Percentiles rank a stretch among this genome's conserved stretches.
Evolutionary conservation across 805 yeast species (phyloP).

Genomic region (Yamadazyma sp.): DNA sequence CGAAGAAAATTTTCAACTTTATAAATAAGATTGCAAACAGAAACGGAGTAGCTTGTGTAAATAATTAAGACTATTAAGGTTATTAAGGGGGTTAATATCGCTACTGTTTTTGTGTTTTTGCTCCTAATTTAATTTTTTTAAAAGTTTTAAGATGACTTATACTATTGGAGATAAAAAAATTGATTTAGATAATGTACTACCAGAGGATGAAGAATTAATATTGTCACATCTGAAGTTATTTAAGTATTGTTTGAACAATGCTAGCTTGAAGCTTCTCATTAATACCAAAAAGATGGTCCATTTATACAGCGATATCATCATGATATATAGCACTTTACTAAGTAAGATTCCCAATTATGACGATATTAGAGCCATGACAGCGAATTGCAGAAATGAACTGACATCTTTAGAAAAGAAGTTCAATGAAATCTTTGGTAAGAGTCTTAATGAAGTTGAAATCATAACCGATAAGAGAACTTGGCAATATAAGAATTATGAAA

Average conservation of each 20-base stretch:
- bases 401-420: constrained; percentile 30
- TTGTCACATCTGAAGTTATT: constrained; percentile 28
- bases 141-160: constrained; percentile 38
- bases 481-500: constrained; percentile 27
- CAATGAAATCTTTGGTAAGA: constrained; percentile 24
- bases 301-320: constrained; percentile 34
- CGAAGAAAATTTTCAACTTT: too few relatives aligned
- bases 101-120: too few relatives aligned
- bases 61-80: too few relatives aligned
- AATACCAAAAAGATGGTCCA: constrained; percentile 32
- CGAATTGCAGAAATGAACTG: constrained; percentile 17
- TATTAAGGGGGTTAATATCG: too few relatives aligned
- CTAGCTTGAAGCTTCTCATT: constrained; percentile 23
- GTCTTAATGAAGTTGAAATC: constrained; percentile 7
- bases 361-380: constrained; percentile 35
- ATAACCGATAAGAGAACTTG: constrained; percentile 15
- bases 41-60: too few relatives aligned
- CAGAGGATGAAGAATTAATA: constrained; percentile 24
- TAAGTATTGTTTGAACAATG: constrained; percentile 31
- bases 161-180: constrained; percentile 35
- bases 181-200: constrained; percentile 17
- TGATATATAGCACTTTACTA: constrained; percentile 37
- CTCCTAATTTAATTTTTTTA: too few relatives aligned
- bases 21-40: too few relatives aligned
- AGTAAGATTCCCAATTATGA: constrained; percentile 39